Conservation (phyloP, 768 basidiomycete species). For the Mycena pura region DNA sequence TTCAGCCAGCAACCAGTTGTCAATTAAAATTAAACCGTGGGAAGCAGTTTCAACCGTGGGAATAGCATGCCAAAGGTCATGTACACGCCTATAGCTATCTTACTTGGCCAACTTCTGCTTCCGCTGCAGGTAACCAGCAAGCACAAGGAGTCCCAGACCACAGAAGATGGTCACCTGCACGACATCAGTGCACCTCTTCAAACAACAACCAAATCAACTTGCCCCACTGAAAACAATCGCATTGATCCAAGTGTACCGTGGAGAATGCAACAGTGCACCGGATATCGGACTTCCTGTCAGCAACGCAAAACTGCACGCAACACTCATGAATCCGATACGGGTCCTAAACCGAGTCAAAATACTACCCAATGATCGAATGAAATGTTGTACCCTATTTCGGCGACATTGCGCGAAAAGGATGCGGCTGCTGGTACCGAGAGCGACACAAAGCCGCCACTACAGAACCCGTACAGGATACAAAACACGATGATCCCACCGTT, state of each 20-base stretch:
- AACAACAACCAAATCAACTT: no score
- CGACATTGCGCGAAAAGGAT: not conserved
- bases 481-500: not conserved
- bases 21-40: no score
- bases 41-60: no score
- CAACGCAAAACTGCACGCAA: not conserved
- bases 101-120: no score
- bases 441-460: not conserved
- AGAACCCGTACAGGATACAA: not conserved
- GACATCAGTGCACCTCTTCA: no score
- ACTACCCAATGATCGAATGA: no score
- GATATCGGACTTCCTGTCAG: not conserved
- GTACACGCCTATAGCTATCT: no score
- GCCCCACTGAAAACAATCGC: slow-evolving; percentile 4
- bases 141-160: no score
- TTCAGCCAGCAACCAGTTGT: no score
- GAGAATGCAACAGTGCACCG: not conserved
- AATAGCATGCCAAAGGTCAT: no score
- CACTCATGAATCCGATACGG: not conserved
- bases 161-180: no score
- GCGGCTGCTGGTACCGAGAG: not conserved
- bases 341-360: not conserved
- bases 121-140: no score
- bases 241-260: not conserved
- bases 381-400: slow-evolving; percentile 1